These are phyloP conservation scores for Mycena filopes DNA, from an alignment of 768 basidiomycete genomes.

Conservation along the genomic window DNA sequence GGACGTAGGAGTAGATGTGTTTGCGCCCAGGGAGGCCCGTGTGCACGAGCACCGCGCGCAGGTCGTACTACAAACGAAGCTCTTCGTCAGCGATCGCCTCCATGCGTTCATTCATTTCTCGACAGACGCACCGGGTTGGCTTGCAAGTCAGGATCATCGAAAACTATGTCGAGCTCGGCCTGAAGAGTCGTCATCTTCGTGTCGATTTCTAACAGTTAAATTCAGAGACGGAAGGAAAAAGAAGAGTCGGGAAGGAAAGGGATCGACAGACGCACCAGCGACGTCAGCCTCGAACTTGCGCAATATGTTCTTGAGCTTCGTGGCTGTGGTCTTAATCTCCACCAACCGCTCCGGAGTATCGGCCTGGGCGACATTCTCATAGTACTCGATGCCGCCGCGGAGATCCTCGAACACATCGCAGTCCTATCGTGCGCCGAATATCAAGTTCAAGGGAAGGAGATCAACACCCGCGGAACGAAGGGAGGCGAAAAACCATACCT, in stretches of 20 bases:
- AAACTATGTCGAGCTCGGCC: conserved; percentile 54
- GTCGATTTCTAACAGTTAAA: conserved; percentile 59
- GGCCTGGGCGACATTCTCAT: conserved; percentile 72
- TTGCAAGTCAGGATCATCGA: conserved; percentile 74
- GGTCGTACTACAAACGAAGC: conserved; percentile 72
- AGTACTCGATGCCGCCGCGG: conserved; percentile 73
- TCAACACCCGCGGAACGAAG: no score
- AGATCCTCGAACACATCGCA: conserved; percentile 73
- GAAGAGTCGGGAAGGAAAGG: background rate
- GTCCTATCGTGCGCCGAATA: conserved; percentile 51
- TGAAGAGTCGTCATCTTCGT: conserved; percentile 57
- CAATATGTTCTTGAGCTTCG: conserved; percentile 65
- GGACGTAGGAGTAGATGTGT: conserved; percentile 82
- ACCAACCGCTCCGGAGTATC: conserved; percentile 52
- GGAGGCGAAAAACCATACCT: conserved; percentile 57
- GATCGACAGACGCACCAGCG: conserved; percentile 59
- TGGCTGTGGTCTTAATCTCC: conserved; percentile 53
- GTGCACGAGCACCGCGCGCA: conserved; percentile 81
- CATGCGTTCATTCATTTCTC: no score
- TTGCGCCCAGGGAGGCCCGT: conserved; percentile 82
- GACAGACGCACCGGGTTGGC: conserved; percentile 56
- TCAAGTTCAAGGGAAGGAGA: no score
- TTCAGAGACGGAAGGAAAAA: background rate
- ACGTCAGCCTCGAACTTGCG: conserved; percentile 62
- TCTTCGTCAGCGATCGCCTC: no score